Evolutionary conservation across 805 yeast species (phyloP).

Genomic region (Yamadazyma philogaea): DNA sequence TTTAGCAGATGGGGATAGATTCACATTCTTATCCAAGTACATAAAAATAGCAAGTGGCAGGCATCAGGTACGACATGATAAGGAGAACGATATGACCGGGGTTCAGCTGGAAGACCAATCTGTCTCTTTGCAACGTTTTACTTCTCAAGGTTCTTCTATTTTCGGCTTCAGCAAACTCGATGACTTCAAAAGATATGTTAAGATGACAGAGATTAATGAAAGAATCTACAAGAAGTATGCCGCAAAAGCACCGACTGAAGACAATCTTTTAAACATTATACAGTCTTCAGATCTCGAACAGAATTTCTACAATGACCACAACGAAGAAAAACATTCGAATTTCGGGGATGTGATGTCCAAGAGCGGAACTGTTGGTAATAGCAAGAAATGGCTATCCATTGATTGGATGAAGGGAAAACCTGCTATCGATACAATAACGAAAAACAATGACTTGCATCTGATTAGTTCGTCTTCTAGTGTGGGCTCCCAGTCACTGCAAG

Average conservation of each 20-base stretch:
- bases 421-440: conserved; percentile 5
- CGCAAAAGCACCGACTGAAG: conserved; percentile 13
- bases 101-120: conserved; percentile 6
- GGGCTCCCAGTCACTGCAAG: conserved; percentile 7
- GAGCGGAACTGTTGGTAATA: conserved; percentile 5
- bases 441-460: conserved; percentile 8
- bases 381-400: conserved; percentile 15
- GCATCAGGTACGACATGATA: conserved; percentile 6
- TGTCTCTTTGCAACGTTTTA: conserved; percentile 17
- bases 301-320: conserved; percentile 24
- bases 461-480: conserved; percentile 6
- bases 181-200: conserved; percentile 33
- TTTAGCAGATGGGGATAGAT: conserved; percentile 19
- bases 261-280: conserved; percentile 26
- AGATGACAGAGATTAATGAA: conserved; percentile 34
- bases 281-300: conserved; percentile 23
- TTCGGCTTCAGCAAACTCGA: conserved; percentile 31
- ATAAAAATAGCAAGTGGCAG: conserved; percentile 14
- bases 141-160: conserved; percentile 19
- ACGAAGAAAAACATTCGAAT: background rate
- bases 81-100: conserved; percentile 1
- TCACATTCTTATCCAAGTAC: conserved; percentile 26
- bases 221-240: conserved; percentile 22
- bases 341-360: conserved; percentile 5
- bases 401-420: conserved; percentile 11